These are phyloP conservation scores for Lactarius sanguifluus DNA, from an alignment of 768 basidiomycete genomes.

Conservation along the genomic window DNA sequence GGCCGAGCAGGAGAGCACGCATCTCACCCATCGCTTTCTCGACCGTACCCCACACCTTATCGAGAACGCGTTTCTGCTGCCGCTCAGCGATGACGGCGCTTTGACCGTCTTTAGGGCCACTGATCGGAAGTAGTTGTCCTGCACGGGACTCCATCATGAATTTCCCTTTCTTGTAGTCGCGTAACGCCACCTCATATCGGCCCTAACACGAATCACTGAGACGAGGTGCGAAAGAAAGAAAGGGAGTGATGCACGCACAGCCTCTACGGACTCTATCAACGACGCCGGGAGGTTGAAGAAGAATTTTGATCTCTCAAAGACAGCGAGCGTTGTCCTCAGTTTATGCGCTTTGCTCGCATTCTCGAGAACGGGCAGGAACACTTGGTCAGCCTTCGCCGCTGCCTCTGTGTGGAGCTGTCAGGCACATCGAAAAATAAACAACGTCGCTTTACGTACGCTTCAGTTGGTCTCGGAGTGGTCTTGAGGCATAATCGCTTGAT, in stretches of 20 bases:
- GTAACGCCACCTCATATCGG: conserved; percentile 88
- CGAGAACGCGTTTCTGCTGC: conserved; percentile 89
- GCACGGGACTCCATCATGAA: conserved; percentile 88
- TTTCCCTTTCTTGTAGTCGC: conserved; percentile 97
- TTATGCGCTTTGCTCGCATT: conserved; percentile 94
- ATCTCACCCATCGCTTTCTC: conserved; percentile 95
- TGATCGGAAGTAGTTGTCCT: conserved; percentile 75
- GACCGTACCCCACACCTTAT: conserved; percentile 94
- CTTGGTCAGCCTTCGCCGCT: conserved; percentile 91
- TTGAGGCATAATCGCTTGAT: conserved; percentile 78
- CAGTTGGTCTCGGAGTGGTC: conserved; percentile 76
- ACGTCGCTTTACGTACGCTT: conserved; percentile 57
- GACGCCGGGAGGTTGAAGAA: conserved; percentile 97
- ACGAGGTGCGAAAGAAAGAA: neutral
- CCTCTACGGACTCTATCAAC: conserved; percentile 85
- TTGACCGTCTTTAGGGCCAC: conserved; percentile 57
- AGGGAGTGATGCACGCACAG: conserved; percentile 48
- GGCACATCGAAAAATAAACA: conserved; percentile 6
- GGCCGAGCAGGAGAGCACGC: conserved; percentile 70
- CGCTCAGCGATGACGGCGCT: conserved; percentile 51
- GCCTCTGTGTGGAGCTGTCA: conserved; percentile 53
- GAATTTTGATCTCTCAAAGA: conserved; percentile 96
- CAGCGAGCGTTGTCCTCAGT: conserved; percentile 86
- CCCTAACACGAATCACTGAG: conserved; percentile 52
- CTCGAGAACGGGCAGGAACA: conserved; percentile 94